Conservation (phyloP, 176 grass and related monocot genomes). For the Dactylis glomerata region DNA sequence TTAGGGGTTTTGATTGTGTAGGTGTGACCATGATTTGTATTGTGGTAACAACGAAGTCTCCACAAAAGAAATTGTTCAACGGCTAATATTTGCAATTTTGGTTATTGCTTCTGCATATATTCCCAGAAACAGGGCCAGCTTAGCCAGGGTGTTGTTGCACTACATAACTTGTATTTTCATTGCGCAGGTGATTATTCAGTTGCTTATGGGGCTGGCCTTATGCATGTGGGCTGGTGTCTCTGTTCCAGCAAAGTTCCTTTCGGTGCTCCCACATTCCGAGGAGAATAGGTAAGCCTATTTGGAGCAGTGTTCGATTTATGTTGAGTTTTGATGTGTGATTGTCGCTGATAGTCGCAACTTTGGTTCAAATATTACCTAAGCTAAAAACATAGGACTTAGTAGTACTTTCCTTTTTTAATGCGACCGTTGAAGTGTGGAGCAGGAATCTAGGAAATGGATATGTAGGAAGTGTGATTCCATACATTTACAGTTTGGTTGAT, state of each 20-base stretch:
- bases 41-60: not conserved
- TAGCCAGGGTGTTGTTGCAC: not conserved
- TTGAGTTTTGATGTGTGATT: not conserved
- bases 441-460: not conserved
- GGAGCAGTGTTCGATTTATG: not conserved
- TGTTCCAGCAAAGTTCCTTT: slow-evolving; percentile 69
- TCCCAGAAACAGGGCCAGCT: not conserved
- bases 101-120: not conserved
- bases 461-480: not conserved
- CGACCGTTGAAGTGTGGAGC: not conserved
- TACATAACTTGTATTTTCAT: slow-evolving; percentile 1
- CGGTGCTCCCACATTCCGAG: slow-evolving; percentile 77
- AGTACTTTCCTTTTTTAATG: not conserved
- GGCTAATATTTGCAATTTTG: not conserved
- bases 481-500: not conserved
- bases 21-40: not conserved
- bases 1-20: not conserved
- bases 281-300: slow-evolving; percentile 71
- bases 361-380: not conserved
- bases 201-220: slow-evolving; percentile 72
- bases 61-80: not conserved
- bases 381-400: not conserved
- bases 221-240: slow-evolving; percentile 79
- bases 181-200: slow-evolving; percentile 66
- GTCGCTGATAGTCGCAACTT: not conserved